phyloP scores from a whole-genome alignment of 805 yeast species.

The Aciculoconidium aculeatum region DNA sequence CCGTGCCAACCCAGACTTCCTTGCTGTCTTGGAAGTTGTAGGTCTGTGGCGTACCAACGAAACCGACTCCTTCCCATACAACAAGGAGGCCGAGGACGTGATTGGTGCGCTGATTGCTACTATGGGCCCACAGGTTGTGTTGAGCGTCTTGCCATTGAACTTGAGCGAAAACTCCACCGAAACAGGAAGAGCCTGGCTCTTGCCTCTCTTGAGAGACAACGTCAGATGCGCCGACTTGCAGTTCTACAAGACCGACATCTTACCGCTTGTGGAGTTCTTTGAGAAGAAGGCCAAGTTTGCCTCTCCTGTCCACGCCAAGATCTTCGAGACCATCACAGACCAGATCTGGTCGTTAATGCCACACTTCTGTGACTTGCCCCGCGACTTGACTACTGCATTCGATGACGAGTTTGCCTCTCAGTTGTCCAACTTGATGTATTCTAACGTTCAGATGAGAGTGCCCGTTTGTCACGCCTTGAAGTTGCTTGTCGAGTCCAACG shows the following conservation, averaged over 20 bases:
- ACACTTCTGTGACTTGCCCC: conserved; percentile 81
- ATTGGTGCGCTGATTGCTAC: conserved; percentile 73
- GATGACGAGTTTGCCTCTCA: conserved; percentile 72
- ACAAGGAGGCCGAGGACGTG: conserved; percentile 73
- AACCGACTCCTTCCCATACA: conserved; percentile 56
- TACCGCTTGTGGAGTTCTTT: conserved; percentile 61
- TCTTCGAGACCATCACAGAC: conserved; percentile 78
- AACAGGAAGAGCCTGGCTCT: conserved; percentile 92
- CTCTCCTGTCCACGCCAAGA: conserved; percentile 62
- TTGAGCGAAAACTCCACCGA: conserved; percentile 36
- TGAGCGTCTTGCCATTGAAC: conserved; percentile 73
- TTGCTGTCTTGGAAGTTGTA: conserved; percentile 59
- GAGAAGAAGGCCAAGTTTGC: conserved; percentile 39
- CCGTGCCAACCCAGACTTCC: conserved; percentile 66
- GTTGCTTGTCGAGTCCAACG: conserved; percentile 70
- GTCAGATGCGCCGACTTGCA: conserved; percentile 64
- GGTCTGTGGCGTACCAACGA: conserved; percentile 87
- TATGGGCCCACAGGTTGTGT: conserved; percentile 82
- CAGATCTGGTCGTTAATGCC: conserved; percentile 93
- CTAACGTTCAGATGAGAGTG: conserved; percentile 69
- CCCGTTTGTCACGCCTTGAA: conserved; percentile 80
- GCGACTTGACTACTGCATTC: conserved; percentile 60
- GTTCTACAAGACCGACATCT: conserved; percentile 55
- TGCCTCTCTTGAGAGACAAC: conserved; percentile 86
- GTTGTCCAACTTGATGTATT: conserved; percentile 68